These are phyloP conservation scores for Phalaenopsis equestris DNA, from an alignment of 106 monocot species.

Conservation along the genomic window DNA sequence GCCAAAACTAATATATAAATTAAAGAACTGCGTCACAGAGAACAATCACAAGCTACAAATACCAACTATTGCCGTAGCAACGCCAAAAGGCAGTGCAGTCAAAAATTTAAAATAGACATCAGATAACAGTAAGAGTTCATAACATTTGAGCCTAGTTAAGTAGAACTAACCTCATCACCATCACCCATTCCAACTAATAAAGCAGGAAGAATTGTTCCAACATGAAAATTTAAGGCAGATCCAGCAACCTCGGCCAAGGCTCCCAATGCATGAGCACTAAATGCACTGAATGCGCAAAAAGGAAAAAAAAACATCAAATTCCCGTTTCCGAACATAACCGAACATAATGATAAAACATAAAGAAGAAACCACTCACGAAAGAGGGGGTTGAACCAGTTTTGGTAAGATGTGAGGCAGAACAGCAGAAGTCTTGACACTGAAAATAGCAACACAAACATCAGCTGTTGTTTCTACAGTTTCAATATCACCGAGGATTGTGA, in stretches of 20 bases:
- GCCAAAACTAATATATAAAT: background rate
- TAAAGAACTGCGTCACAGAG: constrained; percentile 4
- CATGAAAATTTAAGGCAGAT: constrained; percentile 80
- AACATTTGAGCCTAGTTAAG: background rate
- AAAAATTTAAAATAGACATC: background rate
- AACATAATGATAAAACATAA: background rate
- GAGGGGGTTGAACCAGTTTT: constrained; percentile 79
- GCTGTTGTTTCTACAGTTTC: background rate
- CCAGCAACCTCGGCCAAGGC: constrained; percentile 98
- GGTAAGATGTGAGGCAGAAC: constrained; percentile 98
- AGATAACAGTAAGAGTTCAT: too few relatives aligned
- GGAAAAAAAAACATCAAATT: background rate
- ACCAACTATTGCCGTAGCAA: background rate
- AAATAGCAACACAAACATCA: constrained; percentile 16
- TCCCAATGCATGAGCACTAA: constrained; percentile 95
- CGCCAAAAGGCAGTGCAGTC: background rate
- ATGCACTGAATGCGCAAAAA: constrained; percentile 44
- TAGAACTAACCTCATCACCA: constrained; percentile 46
- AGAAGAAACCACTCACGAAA: constrained; percentile 50
- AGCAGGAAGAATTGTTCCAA: constrained; percentile 83
- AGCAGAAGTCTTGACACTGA: constrained; percentile 82
- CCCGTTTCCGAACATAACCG: background rate
- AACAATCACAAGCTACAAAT: background rate
- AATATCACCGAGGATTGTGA: background rate
- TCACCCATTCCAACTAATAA: constrained; percentile 80